Percentiles rank a stretch among this genome's conserved stretches.
Evolutionary conservation across 2,329 filamentous ascomycete species (phyloP).

Genomic region (Xylaria sp.): DNA sequence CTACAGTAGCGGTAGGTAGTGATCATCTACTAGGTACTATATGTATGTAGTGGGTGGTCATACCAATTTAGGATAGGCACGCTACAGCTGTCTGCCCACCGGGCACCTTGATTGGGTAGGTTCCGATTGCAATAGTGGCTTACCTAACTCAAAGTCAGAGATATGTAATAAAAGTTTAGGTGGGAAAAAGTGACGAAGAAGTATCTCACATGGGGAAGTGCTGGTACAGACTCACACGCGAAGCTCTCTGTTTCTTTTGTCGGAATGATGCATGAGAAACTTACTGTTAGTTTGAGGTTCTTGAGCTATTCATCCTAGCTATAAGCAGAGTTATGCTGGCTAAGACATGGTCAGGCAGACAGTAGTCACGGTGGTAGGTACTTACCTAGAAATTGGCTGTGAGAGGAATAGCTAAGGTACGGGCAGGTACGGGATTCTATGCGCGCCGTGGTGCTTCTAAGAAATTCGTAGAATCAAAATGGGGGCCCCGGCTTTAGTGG

Average conservation of each 20-base stretch:
- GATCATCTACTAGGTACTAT: neutral
- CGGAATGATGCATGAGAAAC: neutral
- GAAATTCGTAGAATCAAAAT: conserved; percentile 41
- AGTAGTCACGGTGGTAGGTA: neutral
- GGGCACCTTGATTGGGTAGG: neutral
- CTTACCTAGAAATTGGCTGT: neutral
- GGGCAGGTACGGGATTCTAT: conserved; percentile 13
- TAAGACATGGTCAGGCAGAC: no score
- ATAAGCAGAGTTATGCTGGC: neutral
- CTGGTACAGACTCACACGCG: neutral
- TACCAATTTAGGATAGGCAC: neutral
- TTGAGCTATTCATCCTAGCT: no score
- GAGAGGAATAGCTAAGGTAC: neutral
- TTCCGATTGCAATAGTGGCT: neutral
- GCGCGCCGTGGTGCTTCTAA: conserved; percentile 38
- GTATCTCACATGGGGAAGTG: neutral
- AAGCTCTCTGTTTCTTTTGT: conserved; percentile 1
- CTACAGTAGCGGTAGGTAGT: neutral
- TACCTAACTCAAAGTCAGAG: conserved; percentile 1
- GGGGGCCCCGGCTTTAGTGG: conserved; percentile 37
- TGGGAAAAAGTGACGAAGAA: neutral
- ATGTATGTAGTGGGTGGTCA: no score
- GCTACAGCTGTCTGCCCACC: neutral
- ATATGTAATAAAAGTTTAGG: neutral
- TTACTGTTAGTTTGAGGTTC: neutral